Evolutionary conservation across 257 asterid genomes (phyloP).

Genomic region (Nyctanthes arbortristis): DNA sequence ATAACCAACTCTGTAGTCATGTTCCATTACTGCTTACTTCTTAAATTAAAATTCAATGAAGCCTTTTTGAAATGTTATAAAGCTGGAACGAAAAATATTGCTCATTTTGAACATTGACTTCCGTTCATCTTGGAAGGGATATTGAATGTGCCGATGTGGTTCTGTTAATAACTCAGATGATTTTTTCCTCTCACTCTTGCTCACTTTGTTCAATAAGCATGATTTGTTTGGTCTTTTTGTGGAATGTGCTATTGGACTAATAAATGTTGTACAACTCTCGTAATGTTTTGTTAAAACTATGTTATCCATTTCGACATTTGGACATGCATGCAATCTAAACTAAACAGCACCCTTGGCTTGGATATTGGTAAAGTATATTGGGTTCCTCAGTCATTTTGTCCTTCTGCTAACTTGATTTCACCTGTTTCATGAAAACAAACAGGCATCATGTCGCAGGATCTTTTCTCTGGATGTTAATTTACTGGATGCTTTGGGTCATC

Average conservation of each 20-base stretch:
- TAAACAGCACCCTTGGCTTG: constrained; percentile 1
- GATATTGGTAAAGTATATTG: not conserved
- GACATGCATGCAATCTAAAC: constrained; percentile 11
- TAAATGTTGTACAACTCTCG: not conserved
- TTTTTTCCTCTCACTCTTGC: not conserved
- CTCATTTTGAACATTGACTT: not conserved
- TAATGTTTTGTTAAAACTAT: not conserved
- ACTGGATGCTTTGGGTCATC: constrained; percentile 53
- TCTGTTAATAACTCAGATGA: not conserved
- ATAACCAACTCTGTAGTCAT: not conserved
- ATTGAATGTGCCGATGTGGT: not conserved
- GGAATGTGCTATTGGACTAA: constrained; percentile 3
- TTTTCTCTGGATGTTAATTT: constrained; percentile 74
- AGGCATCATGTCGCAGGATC: constrained; percentile 91
- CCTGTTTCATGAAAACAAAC: constrained; percentile 21
- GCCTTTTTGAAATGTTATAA: not conserved
- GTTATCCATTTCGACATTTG: constrained; percentile 12
- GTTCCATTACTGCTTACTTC: not conserved
- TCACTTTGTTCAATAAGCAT: not conserved
- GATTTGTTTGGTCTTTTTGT: not conserved
- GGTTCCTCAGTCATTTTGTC: not conserved
- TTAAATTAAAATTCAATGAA: not conserved
- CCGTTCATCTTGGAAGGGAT: not conserved
- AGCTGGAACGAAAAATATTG: not conserved
- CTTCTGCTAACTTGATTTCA: constrained; percentile 20